A percentile compares a stretch with the other conserved stretches of the same genome.
phyloP scores from a whole-genome alignment of 805 yeast species.

The Candida khao-thaluensis region DNA sequence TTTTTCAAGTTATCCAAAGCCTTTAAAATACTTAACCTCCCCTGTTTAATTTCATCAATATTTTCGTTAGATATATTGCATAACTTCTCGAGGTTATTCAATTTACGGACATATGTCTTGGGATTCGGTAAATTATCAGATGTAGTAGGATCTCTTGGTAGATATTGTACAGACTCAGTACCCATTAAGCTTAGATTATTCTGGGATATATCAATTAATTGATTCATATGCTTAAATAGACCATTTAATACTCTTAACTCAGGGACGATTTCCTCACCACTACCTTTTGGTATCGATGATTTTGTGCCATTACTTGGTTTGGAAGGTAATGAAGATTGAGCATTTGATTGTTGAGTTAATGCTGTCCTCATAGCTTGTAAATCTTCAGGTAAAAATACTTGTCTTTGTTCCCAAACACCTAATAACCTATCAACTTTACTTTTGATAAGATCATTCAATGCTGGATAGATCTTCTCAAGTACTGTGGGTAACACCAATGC shows the following conservation, averaged over 20 bases:
- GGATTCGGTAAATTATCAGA: constrained; percentile 41
- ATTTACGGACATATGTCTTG: constrained; percentile 36
- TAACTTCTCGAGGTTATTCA: constrained; percentile 38
- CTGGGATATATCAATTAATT: constrained; percentile 26
- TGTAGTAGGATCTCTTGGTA: constrained; percentile 34
- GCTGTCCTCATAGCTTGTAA: constrained; percentile 24
- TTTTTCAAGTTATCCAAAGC: constrained; percentile 25
- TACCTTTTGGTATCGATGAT: background rate
- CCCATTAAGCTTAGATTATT: constrained; percentile 40
- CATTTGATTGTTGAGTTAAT: background rate
- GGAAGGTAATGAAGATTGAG: constrained; percentile 10
- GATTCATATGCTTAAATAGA: constrained; percentile 26
- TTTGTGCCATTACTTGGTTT: constrained; percentile 10
- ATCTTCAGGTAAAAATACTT: constrained; percentile 36
- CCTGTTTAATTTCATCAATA: constrained; percentile 30
- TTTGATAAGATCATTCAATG: constrained; percentile 36
- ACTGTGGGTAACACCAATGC: constrained; percentile 46
- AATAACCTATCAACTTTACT: constrained; percentile 52
- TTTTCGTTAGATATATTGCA: constrained; percentile 32
- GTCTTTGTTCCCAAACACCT: constrained; percentile 57
- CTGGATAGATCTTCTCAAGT: constrained; percentile 29
- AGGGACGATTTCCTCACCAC: constrained; percentile 15
- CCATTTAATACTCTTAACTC: constrained; percentile 35
- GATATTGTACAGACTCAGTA: constrained; percentile 34
- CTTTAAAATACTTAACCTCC: constrained; percentile 25